Conservation (phyloP, 306 rosid genomes). For the Cajanus cajan region DNA sequence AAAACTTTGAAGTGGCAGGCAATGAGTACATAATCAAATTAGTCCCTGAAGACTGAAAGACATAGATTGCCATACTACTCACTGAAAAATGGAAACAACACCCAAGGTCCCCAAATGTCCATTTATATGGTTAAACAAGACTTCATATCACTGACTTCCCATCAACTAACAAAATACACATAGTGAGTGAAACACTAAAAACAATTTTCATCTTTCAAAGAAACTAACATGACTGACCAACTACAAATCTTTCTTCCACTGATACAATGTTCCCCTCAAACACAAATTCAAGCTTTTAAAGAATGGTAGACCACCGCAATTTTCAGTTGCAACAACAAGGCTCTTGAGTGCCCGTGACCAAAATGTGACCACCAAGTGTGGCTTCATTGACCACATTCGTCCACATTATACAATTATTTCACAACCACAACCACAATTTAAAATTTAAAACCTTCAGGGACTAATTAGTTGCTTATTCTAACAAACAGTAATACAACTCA, state of each 20-base stretch:
- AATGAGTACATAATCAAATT: not conserved
- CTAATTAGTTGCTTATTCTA: not conserved
- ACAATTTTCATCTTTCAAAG: not conserved
- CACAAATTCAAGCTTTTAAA: not conserved
- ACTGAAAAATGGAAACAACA: not conserved
- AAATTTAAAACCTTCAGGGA: not conserved
- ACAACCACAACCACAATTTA: not conserved
- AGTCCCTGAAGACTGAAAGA: not conserved
- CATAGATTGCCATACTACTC: not conserved
- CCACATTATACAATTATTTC: not conserved
- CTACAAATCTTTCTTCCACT: not conserved
- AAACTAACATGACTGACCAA: not conserved
- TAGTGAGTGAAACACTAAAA: not conserved
- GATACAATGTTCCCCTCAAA: not conserved
- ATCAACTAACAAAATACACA: not conserved
- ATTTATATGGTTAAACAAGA: not conserved
- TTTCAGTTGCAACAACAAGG: not conserved
- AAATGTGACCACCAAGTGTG: not conserved
- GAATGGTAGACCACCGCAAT: not conserved
- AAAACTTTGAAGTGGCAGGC: not conserved
- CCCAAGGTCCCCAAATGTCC: not conserved
- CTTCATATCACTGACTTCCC: not conserved
- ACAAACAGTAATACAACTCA: not conserved
- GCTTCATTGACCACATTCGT: not conserved
- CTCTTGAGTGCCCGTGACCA: not conserved